Base-by-base conservation (phyloP, 1,284 basidiomycete genomes). In the Leccinum fuscescens region DNA sequence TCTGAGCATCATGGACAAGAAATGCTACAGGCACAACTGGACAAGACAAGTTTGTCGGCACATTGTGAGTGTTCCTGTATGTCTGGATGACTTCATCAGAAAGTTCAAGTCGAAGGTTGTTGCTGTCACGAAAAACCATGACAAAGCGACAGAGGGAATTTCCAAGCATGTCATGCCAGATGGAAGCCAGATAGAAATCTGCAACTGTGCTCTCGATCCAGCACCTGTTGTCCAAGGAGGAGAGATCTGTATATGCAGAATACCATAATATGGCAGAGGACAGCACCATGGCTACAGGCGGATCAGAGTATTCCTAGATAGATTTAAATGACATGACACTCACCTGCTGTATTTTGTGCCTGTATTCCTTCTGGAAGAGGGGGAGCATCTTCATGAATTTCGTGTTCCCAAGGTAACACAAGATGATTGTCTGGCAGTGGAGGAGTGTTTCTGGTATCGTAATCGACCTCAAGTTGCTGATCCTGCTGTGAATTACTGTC, bases 161-260 rank as follows among this genome's bases (percentile, higher is more conserved):
- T 4, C 31, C 24, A 24, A 4, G 12, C 5, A 3, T 4, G 4
- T 58, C 29, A 49, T 60, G 50, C 59, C 56, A 60, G 4, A 60
- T 48, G 7, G 59, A 54, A 0, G 56, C 39, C 3, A 60, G 59
- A 31, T 60, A 48, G 5, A 49, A 60, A n/a, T 60, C 33, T 3
- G 29, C 24, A 2, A 60, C 24, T 6, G 49, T 42, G n/a, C 49
- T 48, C 3, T 58, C 42, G 17, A 60, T 39, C 59, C 59, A 58
- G 15, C 27, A 12, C 22, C 15, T 53, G 2, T 58, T 9, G 1
- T 14, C 4, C 1, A 60, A 55, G 3, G 49, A 52, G 15, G 31
- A 3, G 4, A 60, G 58, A 1, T 46, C 50, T 2, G 11, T 20
- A 14, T 57, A 29, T 29, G 27, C 27, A 29, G 27, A 29, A 29